Conservation (phyloP, 441 rosid species). For the Isatis lusitanica region DNA sequence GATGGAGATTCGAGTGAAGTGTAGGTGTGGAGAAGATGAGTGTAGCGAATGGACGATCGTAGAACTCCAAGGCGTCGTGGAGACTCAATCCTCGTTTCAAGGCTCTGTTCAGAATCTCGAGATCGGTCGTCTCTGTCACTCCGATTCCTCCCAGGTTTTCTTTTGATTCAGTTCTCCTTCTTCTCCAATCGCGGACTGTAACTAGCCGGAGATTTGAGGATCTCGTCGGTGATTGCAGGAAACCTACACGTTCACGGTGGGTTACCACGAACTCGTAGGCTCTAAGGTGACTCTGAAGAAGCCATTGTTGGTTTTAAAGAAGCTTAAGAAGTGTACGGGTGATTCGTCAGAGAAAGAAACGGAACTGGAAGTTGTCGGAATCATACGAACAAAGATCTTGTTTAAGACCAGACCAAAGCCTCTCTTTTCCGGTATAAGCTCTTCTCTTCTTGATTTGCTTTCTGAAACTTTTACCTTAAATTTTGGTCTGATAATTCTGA, state of each 20-base stretch:
- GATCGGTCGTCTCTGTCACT: conserved; percentile 76
- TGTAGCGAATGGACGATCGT: conserved; percentile 89
- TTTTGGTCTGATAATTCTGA: not conserved
- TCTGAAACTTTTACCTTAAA: not conserved
- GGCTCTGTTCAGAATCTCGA: conserved; percentile 65
- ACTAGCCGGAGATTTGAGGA: not conserved
- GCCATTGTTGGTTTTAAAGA: conserved; percentile 79
- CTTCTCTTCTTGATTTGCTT: conserved; percentile 6
- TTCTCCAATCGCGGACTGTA: not conserved
- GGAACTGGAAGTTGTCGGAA: conserved; percentile 68
- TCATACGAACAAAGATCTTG: conserved; percentile 68
- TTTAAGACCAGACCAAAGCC: conserved; percentile 84
- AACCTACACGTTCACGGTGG: conserved; percentile 72
- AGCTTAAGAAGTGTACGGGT: conserved; percentile 40
- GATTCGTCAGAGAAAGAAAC: conserved; percentile 31
- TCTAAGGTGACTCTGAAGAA: conserved; percentile 66
- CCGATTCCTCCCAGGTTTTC: conserved; percentile 63
- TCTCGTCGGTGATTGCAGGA: conserved; percentile 41
- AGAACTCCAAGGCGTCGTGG: conserved; percentile 82
- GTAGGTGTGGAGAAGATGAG: conserved; percentile 64
- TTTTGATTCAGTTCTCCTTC: not conserved
- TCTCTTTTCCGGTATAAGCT: conserved; percentile 65
- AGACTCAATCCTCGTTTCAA: conserved; percentile 63
- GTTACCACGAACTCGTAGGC: conserved; percentile 77
- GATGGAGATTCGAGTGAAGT: conserved; percentile 85